Evolutionary conservation across 2,329 filamentous ascomycete genomes (phyloP).

Genomic region (Colletotrichum sojae): DNA sequence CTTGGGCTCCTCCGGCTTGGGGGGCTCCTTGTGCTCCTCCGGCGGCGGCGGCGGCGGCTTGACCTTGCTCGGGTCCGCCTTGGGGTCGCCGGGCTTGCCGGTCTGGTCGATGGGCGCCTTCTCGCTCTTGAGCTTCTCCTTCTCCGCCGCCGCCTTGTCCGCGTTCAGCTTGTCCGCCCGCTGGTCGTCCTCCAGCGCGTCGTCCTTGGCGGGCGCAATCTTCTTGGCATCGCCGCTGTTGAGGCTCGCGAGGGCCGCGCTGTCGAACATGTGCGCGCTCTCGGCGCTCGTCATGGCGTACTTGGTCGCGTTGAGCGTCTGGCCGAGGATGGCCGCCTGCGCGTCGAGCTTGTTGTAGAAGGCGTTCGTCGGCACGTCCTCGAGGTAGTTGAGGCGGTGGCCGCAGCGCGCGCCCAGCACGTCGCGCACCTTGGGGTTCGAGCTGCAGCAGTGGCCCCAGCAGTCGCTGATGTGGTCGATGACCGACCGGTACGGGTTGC

Average conservation of each 20-base stretch:
- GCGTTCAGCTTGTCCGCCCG: constrained; percentile 26
- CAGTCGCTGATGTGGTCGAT: constrained; percentile 42
- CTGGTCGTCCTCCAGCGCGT: constrained; percentile 39
- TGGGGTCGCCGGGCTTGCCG: constrained; percentile 32
- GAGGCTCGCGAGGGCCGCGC: constrained; percentile 30
- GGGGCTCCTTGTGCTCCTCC: constrained; percentile 11
- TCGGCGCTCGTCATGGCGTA: constrained; percentile 39
- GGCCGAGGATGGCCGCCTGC: constrained; percentile 31
- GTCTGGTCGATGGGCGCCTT: constrained; percentile 32
- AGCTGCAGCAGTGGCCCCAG: constrained; percentile 43
- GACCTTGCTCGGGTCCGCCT: constrained; percentile 29
- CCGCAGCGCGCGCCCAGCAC: constrained; percentile 41
- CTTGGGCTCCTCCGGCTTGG: constrained; percentile 1
- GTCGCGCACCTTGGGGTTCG: constrained; percentile 39
- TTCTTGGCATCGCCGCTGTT: constrained; percentile 31
- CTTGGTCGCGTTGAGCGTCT: constrained; percentile 38
- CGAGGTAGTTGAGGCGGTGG: constrained; percentile 42
- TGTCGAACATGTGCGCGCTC: constrained; percentile 34
- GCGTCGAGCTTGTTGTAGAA: constrained; percentile 41
- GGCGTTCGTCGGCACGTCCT: constrained; percentile 35
- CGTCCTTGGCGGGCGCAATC: constrained; percentile 28
- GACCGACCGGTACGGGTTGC: constrained; percentile 36
- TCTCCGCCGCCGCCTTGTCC: constrained; percentile 33
- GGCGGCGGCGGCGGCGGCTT: not conserved
- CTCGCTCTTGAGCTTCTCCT: constrained; percentile 32